Evolutionary conservation across 2,329 filamentous ascomycete genomes (phyloP), one percentile per base, ranked within the genome.

Genomic region (Cytospora mali): DNA sequence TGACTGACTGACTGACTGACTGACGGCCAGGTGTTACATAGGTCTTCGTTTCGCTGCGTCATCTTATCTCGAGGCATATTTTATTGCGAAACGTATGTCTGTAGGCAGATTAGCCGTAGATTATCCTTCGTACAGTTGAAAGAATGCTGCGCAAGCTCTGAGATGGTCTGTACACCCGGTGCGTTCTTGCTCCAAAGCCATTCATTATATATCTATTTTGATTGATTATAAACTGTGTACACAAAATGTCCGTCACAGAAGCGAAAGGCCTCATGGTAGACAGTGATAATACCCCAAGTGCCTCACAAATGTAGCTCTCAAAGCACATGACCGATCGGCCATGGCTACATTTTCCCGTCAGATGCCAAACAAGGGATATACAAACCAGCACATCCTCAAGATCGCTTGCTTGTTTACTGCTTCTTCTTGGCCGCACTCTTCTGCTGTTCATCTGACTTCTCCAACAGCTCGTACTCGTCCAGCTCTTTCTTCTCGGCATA

Each of bases 401-500:
- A 18, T n/a, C 16, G 13, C 52, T 46, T 67, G 65, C 66, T n/a
- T 13, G 13, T 48, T 46, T 67, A 66, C 66, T 68, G 66, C 66
- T 67, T 68, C 66, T 68, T 68, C 65, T 63, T 61, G 16, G 54
- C 28, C 21, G 65, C 61, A 46, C 48, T 57, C 57, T 66, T 61
- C 21, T 61, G 58, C 48, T 68, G 58, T 57, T 70, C 74, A 61
- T 74, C 69, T 65, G 73, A 80, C 75, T 81, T 77, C 68, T 88
- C 84, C 67, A 89, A 82, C 73, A 86, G 84, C 72, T 85, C 86
- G 61, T 84, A 82, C 76, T 97, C 93, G 74, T 93, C 90, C 71
- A 84, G 83, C 77, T 98, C 93, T 79, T 96, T 96, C 73, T 91
- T 85, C 84, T 98, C 93, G 28, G 95, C 95, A 79, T 99, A 99